Base-by-base conservation (phyloP, 345 rosid species). In the Citrus reticulata region DNA sequence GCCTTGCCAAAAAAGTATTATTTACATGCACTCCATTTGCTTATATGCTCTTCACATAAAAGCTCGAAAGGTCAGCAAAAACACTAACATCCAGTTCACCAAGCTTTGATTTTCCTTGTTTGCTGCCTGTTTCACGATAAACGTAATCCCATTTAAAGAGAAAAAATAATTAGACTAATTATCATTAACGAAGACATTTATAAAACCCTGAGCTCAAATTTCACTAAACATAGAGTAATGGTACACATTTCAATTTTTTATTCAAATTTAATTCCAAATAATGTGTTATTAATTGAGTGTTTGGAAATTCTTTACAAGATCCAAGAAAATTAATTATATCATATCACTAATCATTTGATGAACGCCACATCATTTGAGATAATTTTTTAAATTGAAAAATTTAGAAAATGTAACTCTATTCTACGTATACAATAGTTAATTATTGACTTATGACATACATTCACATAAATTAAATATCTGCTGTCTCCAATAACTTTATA, bases 21-120 rank as follows among this genome's bases (percentile, higher is more conserved):
- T 87, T 66, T 88, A 89, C 86, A 80, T 51, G 75, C 73, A 70
- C 79, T 78, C 75, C 74, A 49, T 68, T 77, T 75, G 75, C 83
- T 78, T 89, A 75, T 77, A 85, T 59, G 72, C 84, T 86, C 95
- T 87, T 89, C 93, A 86, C 88, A 81, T 81, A 75, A 91, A 79
- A 85, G 89, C 88, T 76, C 86, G 93, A 83, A 82, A 78, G 73
- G 86, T 85, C 89, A 96, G 68, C 88, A 90, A 89, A 89, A 73
- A 88, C 79, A 91, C 83, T 82, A 87, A 86, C 89, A 86, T 85
- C 91, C 87, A 87, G 89, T 83, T 79, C 83, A 88, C 79, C 86
- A 89, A 76, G 89, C 90, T 75, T 86, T 86, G 90, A 74, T 87
- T 76, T 82, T 80, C 94, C 88, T 58, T 84, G 74, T 83, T 88